Evolutionary conservation across 208 protist genomes (phyloP).

Genomic region (Leishmania lainsoni): DNA sequence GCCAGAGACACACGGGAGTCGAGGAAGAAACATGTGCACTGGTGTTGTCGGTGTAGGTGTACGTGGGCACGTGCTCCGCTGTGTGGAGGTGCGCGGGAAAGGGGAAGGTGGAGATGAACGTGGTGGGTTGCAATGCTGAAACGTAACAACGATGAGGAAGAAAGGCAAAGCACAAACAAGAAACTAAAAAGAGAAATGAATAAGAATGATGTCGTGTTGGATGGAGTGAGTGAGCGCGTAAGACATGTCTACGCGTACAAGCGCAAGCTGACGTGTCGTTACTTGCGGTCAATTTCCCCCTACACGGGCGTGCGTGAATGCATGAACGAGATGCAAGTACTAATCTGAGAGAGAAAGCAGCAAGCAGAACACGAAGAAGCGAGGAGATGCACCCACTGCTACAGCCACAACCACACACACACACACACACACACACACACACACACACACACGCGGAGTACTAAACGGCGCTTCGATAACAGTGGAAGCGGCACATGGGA

Average conservation of each 20-base stretch:
- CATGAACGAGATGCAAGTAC: background rate
- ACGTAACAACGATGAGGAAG: background rate
- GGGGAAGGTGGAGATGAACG: background rate
- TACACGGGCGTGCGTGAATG: background rate
- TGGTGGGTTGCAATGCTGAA: background rate
- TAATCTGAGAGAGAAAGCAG: background rate
- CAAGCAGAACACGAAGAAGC: background rate
- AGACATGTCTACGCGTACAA: background rate
- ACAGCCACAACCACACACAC: background rate
- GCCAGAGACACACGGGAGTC: background rate
- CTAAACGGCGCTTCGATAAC: background rate
- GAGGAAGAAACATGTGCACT: background rate
- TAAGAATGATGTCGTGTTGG: background rate
- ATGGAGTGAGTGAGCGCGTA: background rate
- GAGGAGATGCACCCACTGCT: background rate
- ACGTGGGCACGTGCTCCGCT: background rate
- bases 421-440: background rate
- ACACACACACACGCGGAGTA: background rate
- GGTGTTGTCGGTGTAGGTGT: background rate
- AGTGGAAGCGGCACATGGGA: background rate
- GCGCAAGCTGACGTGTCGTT: background rate
- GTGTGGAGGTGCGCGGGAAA: background rate
- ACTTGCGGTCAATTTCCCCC: background rate
- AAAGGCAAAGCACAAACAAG: background rate
- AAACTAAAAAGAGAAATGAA: background rate